A percentile compares a stretch with the other conserved stretches of the same genome.
Evolutionary conservation across 768 basidiomycete species (phyloP).

Genomic region (Lactarius tabidus): DNA sequence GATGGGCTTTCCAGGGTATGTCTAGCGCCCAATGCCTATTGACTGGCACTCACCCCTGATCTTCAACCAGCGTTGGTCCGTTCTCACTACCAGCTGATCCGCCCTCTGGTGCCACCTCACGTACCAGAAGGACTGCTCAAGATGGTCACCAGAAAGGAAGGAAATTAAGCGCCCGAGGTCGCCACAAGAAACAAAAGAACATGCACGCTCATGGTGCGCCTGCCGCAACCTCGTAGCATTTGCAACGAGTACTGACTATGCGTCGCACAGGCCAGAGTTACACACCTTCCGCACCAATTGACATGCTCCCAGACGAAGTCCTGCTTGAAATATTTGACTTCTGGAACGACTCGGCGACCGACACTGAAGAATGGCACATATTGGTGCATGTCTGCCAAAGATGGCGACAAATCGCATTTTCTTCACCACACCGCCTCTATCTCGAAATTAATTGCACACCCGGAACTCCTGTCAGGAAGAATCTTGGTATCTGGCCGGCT

Average conservation of each 20-base stretch:
- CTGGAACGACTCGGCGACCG: background rate
- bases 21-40: background rate
- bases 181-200: background rate
- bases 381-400: background rate
- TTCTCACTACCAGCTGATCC: background rate
- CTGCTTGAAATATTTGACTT: background rate
- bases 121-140: background rate
- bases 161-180: background rate
- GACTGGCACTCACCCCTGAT: background rate
- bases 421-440: background rate
- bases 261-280: background rate
- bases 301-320: background rate
- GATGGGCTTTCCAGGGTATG: background rate
- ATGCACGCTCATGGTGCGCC: background rate
- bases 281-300: background rate
- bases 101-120: background rate
- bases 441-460: background rate
- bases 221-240: background rate
- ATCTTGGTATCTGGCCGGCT: background rate
- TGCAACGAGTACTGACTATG: background rate
- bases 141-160: background rate
- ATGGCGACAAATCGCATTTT: background rate
- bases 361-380: too few species aligned
- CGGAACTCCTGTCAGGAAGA: too few species aligned
- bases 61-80: background rate